Percentiles rank a stretch among this genome's conserved stretches.
These are phyloP conservation scores for Chaetothyriales sp. DNA, from an alignment of 2,329 filamentous ascomycete genomes.

Conservation along the genomic window DNA sequence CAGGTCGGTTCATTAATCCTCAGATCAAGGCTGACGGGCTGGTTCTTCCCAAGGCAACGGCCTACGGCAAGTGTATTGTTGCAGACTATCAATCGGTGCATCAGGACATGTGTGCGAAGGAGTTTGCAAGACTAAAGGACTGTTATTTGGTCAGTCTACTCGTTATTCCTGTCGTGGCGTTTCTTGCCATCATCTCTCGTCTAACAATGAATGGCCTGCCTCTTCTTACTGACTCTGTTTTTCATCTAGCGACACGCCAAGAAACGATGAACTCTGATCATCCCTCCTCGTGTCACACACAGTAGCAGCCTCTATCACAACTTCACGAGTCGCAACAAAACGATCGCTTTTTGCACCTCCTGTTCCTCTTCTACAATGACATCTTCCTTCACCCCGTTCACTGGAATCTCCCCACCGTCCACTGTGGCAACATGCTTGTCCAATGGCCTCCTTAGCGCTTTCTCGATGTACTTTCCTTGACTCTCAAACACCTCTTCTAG, in stretches of 20 bases:
- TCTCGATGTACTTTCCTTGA: conserved; percentile 57
- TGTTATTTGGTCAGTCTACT: conserved; percentile 60
- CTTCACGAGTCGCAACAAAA: conserved; percentile 62
- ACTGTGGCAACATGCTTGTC: conserved; percentile 53
- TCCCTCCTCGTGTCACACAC: neutral
- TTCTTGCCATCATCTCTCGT: neutral
- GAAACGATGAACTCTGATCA: conserved; percentile 26
- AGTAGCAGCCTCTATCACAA: conserved; percentile 34
- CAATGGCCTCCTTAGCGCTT: conserved; percentile 61
- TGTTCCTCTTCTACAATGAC: conserved; percentile 73
- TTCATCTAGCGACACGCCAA: conserved; percentile 38
- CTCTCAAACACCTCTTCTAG: conserved; percentile 55
- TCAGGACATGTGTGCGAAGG: conserved; percentile 77
- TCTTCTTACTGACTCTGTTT: neutral
- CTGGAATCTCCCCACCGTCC: conserved; percentile 37
- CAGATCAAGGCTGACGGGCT: neutral
- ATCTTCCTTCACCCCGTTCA: conserved; percentile 39
- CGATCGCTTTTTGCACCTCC: conserved; percentile 69
- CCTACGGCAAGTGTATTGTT: conserved; percentile 84
- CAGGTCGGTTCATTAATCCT: neutral
- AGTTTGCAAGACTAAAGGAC: conserved; percentile 74
- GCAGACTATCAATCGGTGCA: conserved; percentile 79
- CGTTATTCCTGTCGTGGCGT: neutral
- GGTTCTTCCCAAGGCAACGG: conserved; percentile 47
- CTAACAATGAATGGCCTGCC: neutral